phyloP scores from a whole-genome alignment of 2,329 filamentous ascomycete genomes.

The Ophiocordyceps camponoti-saundersi region DNA sequence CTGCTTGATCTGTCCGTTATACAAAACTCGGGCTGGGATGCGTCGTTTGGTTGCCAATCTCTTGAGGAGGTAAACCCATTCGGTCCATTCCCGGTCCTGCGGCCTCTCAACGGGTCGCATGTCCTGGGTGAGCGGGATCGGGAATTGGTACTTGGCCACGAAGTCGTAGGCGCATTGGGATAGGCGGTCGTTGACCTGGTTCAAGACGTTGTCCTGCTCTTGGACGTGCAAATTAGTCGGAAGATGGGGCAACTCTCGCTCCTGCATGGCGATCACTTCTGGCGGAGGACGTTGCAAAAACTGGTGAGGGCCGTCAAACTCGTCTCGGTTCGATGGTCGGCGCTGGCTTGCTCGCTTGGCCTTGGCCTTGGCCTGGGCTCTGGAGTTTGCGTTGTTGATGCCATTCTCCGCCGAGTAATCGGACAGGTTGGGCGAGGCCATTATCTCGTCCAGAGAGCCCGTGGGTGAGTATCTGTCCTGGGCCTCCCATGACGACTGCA shows the following conservation, averaged over 20 bases:
- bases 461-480: slow-evolving; percentile 36
- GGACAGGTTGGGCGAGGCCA: slow-evolving; percentile 40
- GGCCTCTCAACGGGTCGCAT: slow-evolving; percentile 61
- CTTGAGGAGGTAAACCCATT: slow-evolving; percentile 81
- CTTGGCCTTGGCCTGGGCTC: slow-evolving; percentile 25
- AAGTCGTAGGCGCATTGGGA: slow-evolving; percentile 82
- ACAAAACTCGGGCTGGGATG: slow-evolving; percentile 68
- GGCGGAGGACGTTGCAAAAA: slow-evolving; percentile 57
- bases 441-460: slow-evolving; percentile 41
- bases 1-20: slow-evolving; percentile 84
- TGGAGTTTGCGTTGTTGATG: slow-evolving; percentile 20
- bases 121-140: slow-evolving; percentile 67
- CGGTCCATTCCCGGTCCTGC: slow-evolving; percentile 73
- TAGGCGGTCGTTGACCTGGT: slow-evolving; percentile 67
- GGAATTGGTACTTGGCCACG: slow-evolving; percentile 81
- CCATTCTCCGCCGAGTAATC: slow-evolving; percentile 41
- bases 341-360: slow-evolving; percentile 40
- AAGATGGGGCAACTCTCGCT: slow-evolving; percentile 64
- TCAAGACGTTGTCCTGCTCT: slow-evolving; percentile 70
- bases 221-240: slow-evolving; percentile 69
- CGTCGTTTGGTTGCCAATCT: slow-evolving; percentile 71
- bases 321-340: slow-evolving; percentile 65
- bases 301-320: slow-evolving; percentile 79
- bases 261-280: slow-evolving; percentile 57
- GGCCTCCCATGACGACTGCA: slow-evolving; percentile 16